Conservation (phyloP, 2,329 filamentous ascomycete genomes). For the Sporothrix brasiliensis region DNA sequence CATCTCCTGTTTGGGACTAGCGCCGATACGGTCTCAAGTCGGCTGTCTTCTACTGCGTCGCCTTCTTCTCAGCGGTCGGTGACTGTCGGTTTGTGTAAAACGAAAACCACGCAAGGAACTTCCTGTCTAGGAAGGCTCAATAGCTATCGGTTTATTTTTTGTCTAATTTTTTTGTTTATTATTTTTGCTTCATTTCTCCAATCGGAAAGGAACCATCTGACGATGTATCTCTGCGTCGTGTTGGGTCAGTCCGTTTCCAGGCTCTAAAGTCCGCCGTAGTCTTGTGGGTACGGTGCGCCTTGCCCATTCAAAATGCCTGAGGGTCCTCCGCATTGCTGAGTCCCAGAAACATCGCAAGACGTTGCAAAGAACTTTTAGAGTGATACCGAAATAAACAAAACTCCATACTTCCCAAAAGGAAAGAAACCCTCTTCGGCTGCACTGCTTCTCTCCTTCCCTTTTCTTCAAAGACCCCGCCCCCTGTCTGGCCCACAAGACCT, state of each 20-base stretch:
- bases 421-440: neutral
- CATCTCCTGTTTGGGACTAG: slow-evolving; percentile 25
- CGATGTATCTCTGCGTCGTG: neutral
- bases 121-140: neutral
- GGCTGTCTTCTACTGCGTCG: neutral
- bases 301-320: neutral
- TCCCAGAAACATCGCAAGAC: slow-evolving; percentile 1
- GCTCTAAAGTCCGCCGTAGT: neutral
- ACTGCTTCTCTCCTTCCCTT: neutral
- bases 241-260: neutral
- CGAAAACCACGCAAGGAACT: neutral
- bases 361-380: neutral
- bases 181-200: neutral
- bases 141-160: no score
- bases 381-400: neutral
- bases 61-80: neutral
- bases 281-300: neutral
- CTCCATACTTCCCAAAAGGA: neutral
- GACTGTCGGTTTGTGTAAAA: neutral
- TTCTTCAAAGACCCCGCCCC: neutral
- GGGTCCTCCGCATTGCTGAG: neutral
- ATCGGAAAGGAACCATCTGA: neutral
- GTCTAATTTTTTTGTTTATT: neutral
- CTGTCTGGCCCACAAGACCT: neutral
- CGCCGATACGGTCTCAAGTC: slow-evolving; percentile 1